phyloP scores from a whole-genome alignment of 169 alveolate species.

The Plasmodium inui region DNA sequence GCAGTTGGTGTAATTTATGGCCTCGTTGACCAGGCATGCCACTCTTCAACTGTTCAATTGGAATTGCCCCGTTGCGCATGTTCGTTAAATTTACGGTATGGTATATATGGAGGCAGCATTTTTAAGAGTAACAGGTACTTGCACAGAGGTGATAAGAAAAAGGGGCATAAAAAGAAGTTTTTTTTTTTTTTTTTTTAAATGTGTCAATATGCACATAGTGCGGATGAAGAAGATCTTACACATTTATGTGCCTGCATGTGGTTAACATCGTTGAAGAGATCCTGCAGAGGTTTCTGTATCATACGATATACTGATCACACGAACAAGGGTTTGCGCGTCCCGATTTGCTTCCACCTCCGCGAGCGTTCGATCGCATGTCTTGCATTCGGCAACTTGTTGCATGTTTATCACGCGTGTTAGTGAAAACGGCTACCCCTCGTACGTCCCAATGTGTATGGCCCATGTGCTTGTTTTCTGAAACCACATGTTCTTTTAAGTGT shows the following conservation, averaged over 20 bases:
- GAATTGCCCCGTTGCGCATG: neutral
- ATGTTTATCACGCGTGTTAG: neutral
- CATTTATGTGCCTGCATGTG: neutral
- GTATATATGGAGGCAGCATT: neutral
- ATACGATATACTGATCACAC: neutral
- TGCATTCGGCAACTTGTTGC: neutral
- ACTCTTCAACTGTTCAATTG: neutral
- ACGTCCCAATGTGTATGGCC: neutral
- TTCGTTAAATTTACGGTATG: neutral
- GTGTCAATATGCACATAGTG: neutral
- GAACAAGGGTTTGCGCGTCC: neutral
- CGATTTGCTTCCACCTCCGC: neutral
- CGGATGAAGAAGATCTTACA: neutral
- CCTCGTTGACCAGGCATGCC: neutral
- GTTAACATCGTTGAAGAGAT: neutral
- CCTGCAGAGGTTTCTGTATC: neutral
- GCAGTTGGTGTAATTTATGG: neutral
- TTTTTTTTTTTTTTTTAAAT: neutral
- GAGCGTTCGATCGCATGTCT: neutral
- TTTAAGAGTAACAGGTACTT: neutral
- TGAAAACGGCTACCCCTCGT: neutral
- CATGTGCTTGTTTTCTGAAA: neutral
- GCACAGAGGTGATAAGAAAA: neutral
- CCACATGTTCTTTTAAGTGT: neutral
- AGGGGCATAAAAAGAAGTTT: neutral